phyloP scores from a whole-genome alignment of 345 rosid species.

The Ceriops tagal region DNA sequence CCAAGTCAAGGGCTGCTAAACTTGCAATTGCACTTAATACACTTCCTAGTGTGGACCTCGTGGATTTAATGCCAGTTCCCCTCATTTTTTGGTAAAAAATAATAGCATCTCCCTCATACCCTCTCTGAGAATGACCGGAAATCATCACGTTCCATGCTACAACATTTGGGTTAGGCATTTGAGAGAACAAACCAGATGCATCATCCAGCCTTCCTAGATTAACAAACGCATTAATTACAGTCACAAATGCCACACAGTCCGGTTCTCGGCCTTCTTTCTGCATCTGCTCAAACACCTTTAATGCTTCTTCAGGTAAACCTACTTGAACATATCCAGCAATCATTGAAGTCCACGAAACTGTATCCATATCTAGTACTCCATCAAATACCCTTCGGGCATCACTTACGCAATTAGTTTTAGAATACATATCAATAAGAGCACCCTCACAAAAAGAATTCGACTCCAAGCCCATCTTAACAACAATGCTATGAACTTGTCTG shows the following conservation, averaged over 20 bases:
- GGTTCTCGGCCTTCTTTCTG: conserved; percentile 48
- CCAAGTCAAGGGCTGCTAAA: conserved; percentile 52
- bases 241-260: conserved; percentile 68
- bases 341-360: conserved; percentile 86
- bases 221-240: conserved; percentile 54
- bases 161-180: conserved; percentile 62
- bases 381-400: conserved; percentile 66
- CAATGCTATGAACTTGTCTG: conserved; percentile 53
- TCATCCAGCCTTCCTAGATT: conserved; percentile 64
- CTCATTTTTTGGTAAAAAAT: conserved; percentile 58
- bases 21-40: conserved; percentile 68
- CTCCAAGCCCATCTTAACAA: conserved; percentile 59
- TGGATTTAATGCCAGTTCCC: conserved; percentile 55
- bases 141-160: conserved; percentile 96
- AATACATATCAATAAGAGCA: conserved; percentile 77
- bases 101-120: conserved; percentile 52
- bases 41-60: conserved; percentile 86
- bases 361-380: conserved; percentile 50
- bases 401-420: conserved; percentile 51
- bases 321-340: conserved; percentile 69
- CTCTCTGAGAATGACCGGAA: conserved; percentile 81
- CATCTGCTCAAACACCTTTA: conserved; percentile 56
- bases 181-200: conserved; percentile 53
- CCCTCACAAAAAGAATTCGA: conserved; percentile 58
- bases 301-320: conserved; percentile 65